Conservation (phyloP, 179 eudicot genomes). For the Drosera spatulata region DNA sequence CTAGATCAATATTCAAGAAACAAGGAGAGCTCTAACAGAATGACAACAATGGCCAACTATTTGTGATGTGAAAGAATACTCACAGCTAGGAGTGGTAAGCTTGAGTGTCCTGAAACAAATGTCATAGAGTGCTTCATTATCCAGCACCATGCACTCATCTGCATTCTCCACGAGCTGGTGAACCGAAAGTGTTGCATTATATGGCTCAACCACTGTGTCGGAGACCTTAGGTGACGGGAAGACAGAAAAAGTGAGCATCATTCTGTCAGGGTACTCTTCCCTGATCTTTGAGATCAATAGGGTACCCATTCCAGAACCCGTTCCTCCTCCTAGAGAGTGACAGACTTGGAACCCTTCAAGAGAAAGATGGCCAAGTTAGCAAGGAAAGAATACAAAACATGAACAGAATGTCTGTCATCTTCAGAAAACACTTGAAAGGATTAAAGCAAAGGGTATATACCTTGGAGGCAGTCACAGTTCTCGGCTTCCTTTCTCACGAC, state of each 20-base stretch:
- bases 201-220: slow-evolving; percentile 75
- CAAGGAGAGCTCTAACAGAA: no score
- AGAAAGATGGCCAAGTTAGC: not conserved
- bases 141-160: slow-evolving; percentile 20
- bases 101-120: no score
- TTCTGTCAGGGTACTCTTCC: no score
- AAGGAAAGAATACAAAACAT: not conserved
- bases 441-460: slow-evolving; percentile 8
- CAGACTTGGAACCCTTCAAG: slow-evolving; percentile 71
- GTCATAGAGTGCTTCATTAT: no score
- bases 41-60: no score
- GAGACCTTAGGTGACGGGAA: no score
- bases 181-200: slow-evolving; percentile 77
- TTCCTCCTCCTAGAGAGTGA: slow-evolving; percentile 35
- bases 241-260: no score
- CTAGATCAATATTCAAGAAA: no score
- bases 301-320: no score
- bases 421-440: not conserved
- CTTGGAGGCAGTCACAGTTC: slow-evolving; percentile 60
- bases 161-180: slow-evolving; percentile 91
- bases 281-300: no score
- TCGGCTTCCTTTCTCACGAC: slow-evolving; percentile 62
- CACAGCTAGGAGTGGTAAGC: slow-evolving; percentile 42
- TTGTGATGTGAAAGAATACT: slow-evolving; percentile 17
- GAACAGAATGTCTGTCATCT: not conserved